These are phyloP conservation scores for Fusarium proliferatum DNA, from an alignment of 2,329 filamentous ascomycete species.

Conservation along the genomic window DNA sequence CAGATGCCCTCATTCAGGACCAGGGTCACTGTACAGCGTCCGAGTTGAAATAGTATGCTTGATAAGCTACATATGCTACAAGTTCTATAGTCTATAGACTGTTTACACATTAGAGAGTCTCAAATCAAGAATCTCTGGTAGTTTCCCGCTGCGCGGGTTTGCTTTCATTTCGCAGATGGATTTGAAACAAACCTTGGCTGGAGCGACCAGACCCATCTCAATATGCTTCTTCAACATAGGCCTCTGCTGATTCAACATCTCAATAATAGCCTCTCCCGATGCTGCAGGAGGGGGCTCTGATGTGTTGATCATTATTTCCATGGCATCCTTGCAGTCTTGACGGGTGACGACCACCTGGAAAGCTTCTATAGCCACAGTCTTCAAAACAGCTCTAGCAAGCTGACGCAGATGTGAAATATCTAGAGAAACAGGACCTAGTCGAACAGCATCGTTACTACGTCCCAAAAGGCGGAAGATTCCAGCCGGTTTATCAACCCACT, in stretches of 20 bases:
- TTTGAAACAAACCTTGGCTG: not conserved
- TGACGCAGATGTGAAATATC: constrained; percentile 3
- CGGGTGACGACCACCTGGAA: not conserved
- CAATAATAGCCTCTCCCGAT: not conserved
- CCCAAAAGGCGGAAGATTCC: not conserved
- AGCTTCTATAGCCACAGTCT: not conserved
- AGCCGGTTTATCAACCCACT: not conserved
- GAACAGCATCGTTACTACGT: not conserved
- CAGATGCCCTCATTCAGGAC: too few relatives aligned
- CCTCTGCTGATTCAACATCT: not conserved
- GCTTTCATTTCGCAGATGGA: constrained; percentile 1
- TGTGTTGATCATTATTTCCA: not conserved
- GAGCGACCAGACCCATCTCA: constrained; percentile 1
- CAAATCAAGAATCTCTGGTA: constrained; percentile 1
- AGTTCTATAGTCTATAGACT: not conserved
- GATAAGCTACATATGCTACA: not conserved
- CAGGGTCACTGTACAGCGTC: not conserved
- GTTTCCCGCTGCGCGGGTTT: not conserved
- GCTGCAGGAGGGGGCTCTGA: not conserved
- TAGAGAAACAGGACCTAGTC: constrained; percentile 1
- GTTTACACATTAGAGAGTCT: not conserved
- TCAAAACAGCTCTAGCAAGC: not conserved
- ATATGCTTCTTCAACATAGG: constrained; percentile 2
- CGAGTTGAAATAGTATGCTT: fast-evolving
- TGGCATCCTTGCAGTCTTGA: not conserved